Percentiles rank a stretch among this genome's conserved stretches.
These are phyloP conservation scores for Lignosus rhinocerotis DNA, from an alignment of 1,284 basidiomycete species.

Conservation along the genomic window DNA sequence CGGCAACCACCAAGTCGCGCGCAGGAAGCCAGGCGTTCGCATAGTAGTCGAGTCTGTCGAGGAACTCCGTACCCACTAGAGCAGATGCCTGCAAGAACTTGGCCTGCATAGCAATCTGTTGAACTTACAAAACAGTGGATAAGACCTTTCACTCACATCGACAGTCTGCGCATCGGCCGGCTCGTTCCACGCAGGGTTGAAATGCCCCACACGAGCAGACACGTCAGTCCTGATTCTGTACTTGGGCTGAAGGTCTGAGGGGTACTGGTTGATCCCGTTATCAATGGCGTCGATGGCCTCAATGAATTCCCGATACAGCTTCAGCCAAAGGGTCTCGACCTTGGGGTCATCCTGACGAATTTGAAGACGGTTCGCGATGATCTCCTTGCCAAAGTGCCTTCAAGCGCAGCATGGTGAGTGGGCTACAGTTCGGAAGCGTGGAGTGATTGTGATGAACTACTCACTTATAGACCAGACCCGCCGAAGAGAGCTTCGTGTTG, in stretches of 20 bases:
- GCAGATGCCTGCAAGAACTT: constrained; percentile 81
- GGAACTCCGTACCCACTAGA: constrained; percentile 87
- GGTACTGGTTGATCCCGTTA: constrained; percentile 88
- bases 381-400: constrained; percentile 91
- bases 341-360: constrained; percentile 57
- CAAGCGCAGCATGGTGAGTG: neutral
- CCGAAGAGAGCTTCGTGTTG: constrained; percentile 88
- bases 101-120: constrained; percentile 41
- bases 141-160: constrained; percentile 57
- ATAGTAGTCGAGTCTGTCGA: constrained; percentile 81
- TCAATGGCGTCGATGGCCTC: constrained; percentile 96
- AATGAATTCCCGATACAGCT: constrained; percentile 92
- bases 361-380: constrained; percentile 71
- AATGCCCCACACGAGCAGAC: constrained; percentile 73
- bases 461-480: constrained; percentile 94
- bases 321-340: constrained; percentile 81
- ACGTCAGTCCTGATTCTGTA: constrained; percentile 84
- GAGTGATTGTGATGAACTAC: constrained; percentile 25
- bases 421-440: neutral
- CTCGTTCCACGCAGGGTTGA: constrained; percentile 95
- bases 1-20: constrained; percentile 75
- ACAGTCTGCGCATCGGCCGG: constrained; percentile 56
- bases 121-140: neutral
- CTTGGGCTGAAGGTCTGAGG: constrained; percentile 56
- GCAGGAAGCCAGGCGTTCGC: constrained; percentile 92